These are phyloP conservation scores for Seiridium cupressi DNA, from an alignment of 2,329 filamentous ascomycete species.

Conservation along the genomic window DNA sequence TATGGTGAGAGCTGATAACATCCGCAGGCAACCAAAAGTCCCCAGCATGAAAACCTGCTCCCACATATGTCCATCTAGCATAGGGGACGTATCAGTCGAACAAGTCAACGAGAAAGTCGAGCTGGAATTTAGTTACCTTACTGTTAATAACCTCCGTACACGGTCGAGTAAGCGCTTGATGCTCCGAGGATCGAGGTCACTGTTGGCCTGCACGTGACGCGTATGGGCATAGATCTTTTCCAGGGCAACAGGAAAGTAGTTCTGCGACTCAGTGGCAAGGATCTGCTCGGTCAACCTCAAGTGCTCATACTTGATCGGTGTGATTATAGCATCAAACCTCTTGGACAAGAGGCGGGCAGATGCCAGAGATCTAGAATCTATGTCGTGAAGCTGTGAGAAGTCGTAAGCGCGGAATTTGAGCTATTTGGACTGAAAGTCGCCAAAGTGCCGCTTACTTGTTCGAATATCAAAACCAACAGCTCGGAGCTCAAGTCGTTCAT, in stretches of 20 bases:
- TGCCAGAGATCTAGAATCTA: conserved; percentile 32
- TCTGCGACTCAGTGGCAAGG: conserved; percentile 31
- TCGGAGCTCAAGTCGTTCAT: conserved; percentile 39
- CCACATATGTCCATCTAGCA: conserved; percentile 38
- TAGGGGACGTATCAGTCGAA: background rate
- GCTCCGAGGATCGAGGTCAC: conserved; percentile 35
- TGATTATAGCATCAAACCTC: conserved; percentile 38
- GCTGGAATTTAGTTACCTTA: conserved; percentile 31
- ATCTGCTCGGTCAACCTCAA: conserved; percentile 36
- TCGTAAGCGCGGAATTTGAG: conserved; percentile 11
- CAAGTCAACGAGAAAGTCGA: too few relatives aligned
- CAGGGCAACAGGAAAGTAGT: conserved; percentile 28
- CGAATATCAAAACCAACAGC: conserved; percentile 38
- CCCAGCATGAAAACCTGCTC: conserved; percentile 23
- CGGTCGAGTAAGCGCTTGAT: conserved; percentile 33
- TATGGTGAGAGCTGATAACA: conserved; percentile 30
- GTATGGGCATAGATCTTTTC: conserved; percentile 36
- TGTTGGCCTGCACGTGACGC: conserved; percentile 37
- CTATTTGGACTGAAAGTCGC: background rate
- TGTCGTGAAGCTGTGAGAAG: conserved; percentile 33
- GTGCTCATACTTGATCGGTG: conserved; percentile 39
- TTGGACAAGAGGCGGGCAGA: conserved; percentile 35
- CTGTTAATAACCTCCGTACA: conserved; percentile 33
- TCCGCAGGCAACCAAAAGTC: conserved; percentile 36
- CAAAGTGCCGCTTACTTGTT: conserved; percentile 32